Conservation (phyloP, 495 filamentous ascomycete genomes). For the Penicillium desertorum region DNA sequence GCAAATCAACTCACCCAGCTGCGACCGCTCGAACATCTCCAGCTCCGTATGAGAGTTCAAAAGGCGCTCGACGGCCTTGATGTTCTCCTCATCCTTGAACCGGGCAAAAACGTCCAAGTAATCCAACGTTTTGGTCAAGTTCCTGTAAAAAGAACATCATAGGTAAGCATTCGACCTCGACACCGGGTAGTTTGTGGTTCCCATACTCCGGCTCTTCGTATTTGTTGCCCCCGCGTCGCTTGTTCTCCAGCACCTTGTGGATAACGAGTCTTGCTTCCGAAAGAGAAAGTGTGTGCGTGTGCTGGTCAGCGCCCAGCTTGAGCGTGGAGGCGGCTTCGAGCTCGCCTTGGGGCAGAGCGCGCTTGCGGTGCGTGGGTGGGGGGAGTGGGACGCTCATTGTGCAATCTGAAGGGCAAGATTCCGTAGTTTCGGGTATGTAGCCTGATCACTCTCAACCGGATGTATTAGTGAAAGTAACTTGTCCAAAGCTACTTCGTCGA, state of each 20-base stretch:
- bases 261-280: conserved; percentile 91
- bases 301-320: conserved; percentile 86
- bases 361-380: conserved; percentile 66
- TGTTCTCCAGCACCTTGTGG: conserved; percentile 74
- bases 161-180: conserved; percentile 13
- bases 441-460: not conserved
- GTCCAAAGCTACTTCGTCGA: not conserved
- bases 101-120: conserved; percentile 92
- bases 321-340: conserved; percentile 83
- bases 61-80: conserved; percentile 84
- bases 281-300: conserved; percentile 82
- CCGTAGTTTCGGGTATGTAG: not conserved
- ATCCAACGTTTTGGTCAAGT: conserved; percentile 78
- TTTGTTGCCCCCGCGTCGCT: conserved; percentile 46
- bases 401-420: not conserved
- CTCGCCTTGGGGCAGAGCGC: conserved; percentile 71
- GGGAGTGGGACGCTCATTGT: conserved; percentile 45
- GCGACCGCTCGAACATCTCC: conserved; percentile 86
- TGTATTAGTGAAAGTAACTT: not conserved
- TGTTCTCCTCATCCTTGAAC: conserved; percentile 91
- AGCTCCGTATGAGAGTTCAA: conserved; percentile 74
- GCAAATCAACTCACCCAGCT: conserved; percentile 66
- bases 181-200: not conserved
- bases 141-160: conserved; percentile 32
- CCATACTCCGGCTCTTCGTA: conserved; percentile 54